These are phyloP conservation scores for Acanthamoeba culbertsoni DNA, from an alignment of 208 protist species.

Conservation along the genomic window DNA sequence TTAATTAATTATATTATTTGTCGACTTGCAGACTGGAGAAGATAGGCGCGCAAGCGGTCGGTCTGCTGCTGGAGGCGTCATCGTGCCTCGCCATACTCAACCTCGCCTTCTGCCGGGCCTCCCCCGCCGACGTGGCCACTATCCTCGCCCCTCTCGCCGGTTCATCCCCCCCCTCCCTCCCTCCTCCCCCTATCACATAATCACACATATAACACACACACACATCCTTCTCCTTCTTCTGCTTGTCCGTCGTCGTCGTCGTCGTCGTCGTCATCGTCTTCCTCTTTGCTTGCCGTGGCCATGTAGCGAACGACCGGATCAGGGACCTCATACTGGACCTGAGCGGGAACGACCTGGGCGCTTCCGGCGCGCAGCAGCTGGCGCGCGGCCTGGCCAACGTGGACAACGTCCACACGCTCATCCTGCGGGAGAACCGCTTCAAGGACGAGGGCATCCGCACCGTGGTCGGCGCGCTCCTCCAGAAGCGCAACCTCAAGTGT, in stretches of 20 bases:
- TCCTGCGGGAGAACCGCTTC: neutral
- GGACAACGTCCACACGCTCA: conserved; percentile 36
- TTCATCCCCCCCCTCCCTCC: too few relatives aligned
- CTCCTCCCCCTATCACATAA: neutral
- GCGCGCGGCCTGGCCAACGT: neutral
- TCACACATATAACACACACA: too few relatives aligned
- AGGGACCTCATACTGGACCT: conserved; percentile 30
- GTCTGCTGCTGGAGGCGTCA: neutral
- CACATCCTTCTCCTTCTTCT: too few relatives aligned
- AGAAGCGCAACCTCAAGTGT: conserved; percentile 28
- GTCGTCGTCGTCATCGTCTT: neutral
- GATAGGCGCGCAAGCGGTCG: conserved; percentile 20
- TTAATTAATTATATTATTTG: neutral
- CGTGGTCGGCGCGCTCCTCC: neutral
- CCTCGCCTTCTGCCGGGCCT: neutral
- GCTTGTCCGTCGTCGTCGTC: too few relatives aligned
- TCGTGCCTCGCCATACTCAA: conserved; percentile 35
- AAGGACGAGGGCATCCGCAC: neutral
- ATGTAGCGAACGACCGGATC: neutral
- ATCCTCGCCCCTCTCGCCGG: neutral
- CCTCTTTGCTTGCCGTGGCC: neutral
- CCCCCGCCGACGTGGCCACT: neutral
- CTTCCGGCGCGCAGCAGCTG: neutral
- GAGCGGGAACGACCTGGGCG: conserved; percentile 12
- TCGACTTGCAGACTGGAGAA: neutral